Evolutionary conservation across 495 filamentous ascomycete species (phyloP).

Genomic region (Antarctomyces pellizariae): DNA sequence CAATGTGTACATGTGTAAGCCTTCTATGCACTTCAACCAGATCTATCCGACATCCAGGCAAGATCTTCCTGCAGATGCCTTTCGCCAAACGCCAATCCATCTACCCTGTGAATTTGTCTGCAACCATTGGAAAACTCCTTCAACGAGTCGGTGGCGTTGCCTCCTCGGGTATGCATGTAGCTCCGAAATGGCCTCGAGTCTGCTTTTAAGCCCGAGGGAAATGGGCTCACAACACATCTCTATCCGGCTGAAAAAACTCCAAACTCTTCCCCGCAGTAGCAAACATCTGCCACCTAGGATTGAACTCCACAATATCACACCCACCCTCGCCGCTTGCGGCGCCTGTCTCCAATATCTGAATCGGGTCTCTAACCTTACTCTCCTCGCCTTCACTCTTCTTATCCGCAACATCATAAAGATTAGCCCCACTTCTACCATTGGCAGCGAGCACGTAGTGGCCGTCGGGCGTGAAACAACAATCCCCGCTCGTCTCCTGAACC

Average conservation of each 20-base stretch:
- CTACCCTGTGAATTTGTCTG: too few relatives aligned
- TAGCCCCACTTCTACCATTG: constrained; percentile 47
- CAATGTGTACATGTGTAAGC: too few relatives aligned
- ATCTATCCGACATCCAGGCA: too few relatives aligned
- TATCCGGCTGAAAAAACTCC: constrained; percentile 75
- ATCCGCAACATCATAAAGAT: constrained; percentile 71
- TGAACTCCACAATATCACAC: constrained; percentile 60
- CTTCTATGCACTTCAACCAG: too few relatives aligned
- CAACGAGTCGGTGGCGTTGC: too few relatives aligned
- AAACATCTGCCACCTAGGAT: constrained; percentile 74
- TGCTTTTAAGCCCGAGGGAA: too few relatives aligned
- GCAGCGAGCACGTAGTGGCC: constrained; percentile 71
- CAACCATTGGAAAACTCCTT: too few relatives aligned
- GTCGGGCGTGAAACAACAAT: constrained; percentile 73
- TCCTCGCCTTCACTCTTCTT: constrained; percentile 29
- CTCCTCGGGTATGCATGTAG: too few relatives aligned
- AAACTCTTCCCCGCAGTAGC: constrained; percentile 73
- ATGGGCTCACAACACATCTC: constrained; percentile 21
- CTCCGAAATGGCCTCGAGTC: too few relatives aligned
- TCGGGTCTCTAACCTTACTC: constrained; percentile 40
- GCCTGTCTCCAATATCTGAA: constrained; percentile 34
- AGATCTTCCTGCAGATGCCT: too few relatives aligned
- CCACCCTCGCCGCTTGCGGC: constrained; percentile 40
- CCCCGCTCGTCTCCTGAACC: constrained; percentile 33
- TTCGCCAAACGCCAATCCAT: too few relatives aligned